phyloP scores from a whole-genome alignment of 2,329 filamentous ascomycete genomes.

The Helminthosporium solani region DNA sequence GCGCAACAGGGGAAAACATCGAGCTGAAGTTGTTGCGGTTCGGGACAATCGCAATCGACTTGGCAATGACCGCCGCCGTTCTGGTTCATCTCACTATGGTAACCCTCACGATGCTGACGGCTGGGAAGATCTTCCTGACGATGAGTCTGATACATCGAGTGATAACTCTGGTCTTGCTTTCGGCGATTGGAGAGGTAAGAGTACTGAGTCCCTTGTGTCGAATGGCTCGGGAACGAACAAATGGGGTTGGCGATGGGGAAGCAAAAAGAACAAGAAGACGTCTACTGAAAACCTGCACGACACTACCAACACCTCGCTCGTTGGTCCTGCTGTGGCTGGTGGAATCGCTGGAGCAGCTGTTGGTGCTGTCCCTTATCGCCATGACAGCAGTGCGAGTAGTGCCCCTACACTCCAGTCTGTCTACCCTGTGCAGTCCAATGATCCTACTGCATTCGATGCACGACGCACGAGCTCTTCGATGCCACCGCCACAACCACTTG shows the following conservation, averaged over 20 bases:
- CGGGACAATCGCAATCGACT: slow-evolving; percentile 31
- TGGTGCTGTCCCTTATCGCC: slow-evolving; percentile 51
- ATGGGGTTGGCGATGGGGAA: slow-evolving; percentile 64
- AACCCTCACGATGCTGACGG: slow-evolving; percentile 55
- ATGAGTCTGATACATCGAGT: slow-evolving; percentile 48
- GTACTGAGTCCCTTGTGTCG: slow-evolving; percentile 55
- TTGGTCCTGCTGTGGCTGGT: slow-evolving; percentile 43
- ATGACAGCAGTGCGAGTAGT: slow-evolving; percentile 50
- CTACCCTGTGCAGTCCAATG: slow-evolving; percentile 66
- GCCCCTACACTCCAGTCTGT: slow-evolving; percentile 61
- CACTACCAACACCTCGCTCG: slow-evolving; percentile 38
- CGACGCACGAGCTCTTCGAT: slow-evolving; percentile 50
- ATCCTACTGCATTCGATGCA: slow-evolving; percentile 64
- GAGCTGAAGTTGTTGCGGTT: slow-evolving; percentile 38
- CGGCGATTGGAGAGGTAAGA: slow-evolving; percentile 52
- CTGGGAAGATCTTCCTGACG: slow-evolving; percentile 43
- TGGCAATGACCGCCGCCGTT: slow-evolving; percentile 22
- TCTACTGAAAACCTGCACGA: slow-evolving; percentile 39
- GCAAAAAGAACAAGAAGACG: slow-evolving; percentile 48
- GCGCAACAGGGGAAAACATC: slow-evolving; percentile 28
- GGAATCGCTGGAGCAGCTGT: slow-evolving; percentile 46
- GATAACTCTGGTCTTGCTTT: slow-evolving; percentile 62
- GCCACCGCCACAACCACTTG: slow-evolving; percentile 40
- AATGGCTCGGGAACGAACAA: slow-evolving; percentile 56
- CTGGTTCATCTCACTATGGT: slow-evolving; percentile 37